These are phyloP conservation scores for Leptographium procerum DNA, from an alignment of 2,329 filamentous ascomycete genomes.

Conservation along the genomic window DNA sequence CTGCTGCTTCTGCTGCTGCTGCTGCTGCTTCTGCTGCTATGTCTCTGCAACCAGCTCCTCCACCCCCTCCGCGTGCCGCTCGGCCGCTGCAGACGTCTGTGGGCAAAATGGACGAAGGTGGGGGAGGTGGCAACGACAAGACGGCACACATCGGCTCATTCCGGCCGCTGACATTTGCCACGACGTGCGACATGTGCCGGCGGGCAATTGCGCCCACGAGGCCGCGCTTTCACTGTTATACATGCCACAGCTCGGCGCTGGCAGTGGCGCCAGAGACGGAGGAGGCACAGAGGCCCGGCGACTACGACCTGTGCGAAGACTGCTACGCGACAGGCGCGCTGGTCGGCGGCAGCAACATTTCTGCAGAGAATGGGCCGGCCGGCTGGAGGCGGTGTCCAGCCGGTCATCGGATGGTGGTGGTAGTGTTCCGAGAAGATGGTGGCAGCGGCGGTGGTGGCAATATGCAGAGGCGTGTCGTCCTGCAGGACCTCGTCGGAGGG, in stretches of 20 bases:
- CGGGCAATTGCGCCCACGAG: constrained; percentile 58
- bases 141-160: constrained; percentile 41
- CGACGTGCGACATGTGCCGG: constrained; percentile 68
- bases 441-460: not conserved
- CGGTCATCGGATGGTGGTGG: constrained; percentile 74
- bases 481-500: constrained; percentile 69
- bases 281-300: constrained; percentile 43
- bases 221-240: constrained; percentile 68
- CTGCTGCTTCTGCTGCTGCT: too few species aligned
- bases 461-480: constrained; percentile 57
- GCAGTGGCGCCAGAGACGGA: constrained; percentile 21
- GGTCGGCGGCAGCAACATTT: constrained; percentile 52
- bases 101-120: constrained; percentile 30
- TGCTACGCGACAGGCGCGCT: constrained; percentile 58
- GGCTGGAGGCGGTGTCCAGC: constrained; percentile 77
- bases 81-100: constrained; percentile 23
- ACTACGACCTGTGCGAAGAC: constrained; percentile 72
- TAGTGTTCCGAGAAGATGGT: constrained; percentile 57
- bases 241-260: constrained; percentile 47
- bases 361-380: constrained; percentile 59
- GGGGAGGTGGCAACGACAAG: not conserved
- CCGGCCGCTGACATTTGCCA: constrained; percentile 59
- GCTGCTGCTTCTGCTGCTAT: constrained; percentile 13
- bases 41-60: constrained; percentile 28
- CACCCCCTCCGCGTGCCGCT: constrained; percentile 36